Evolutionary conservation across 73 alveolate genomes (phyloP), one percentile per base, ranked within the genome.

Genomic region (Tetrahymena malaccensis): DNA sequence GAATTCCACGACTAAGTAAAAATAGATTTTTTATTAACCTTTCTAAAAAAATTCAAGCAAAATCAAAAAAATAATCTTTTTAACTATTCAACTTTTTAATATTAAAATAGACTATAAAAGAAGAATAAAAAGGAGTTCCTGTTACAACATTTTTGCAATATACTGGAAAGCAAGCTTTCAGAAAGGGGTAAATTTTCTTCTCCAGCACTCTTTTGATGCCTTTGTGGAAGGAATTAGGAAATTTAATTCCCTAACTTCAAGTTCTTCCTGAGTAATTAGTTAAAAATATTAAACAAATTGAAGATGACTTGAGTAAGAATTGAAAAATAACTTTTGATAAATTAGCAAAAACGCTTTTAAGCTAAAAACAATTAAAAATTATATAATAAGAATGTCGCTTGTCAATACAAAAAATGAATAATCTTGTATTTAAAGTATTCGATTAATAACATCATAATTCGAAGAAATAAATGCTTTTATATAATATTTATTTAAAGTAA

Each of bases 1-100:
- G 97, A 95, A 56, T 95, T 95, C 94, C 70, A 85, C 33, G 97
- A 95, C 55, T 95, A 95, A 95, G 96, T 94, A 94, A 83, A 17
- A 85, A 17, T 84, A 35, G 25, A 40, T 17, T 40, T 6, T 40
- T 40, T 4, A 40, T 40, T 40, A 4, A 40, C 44, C 9, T 40
- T 40, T 6, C 15, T 40, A 4, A 40, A 40, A 40, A 37, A 3
- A 7, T 4, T 7, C 44, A 40, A 2, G 15, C 15, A 40, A 7
- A 40, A 7, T 37, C 43, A 37, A 37, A 37, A 37, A 37, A 37
- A 37, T 37, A 22, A n/a, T n/a, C n/a, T n/a, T n/a, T n/a, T n/a
- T n/a, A n/a, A n/a, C n/a, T n/a, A n/a, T n/a, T 44, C 17, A 44
- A 7, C 7, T 44, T 22, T 13, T 13, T 7, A 44, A 44, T 58